phyloP scores from a whole-genome alignment of 2,329 filamentous ascomycete species.

The Fusarium miscanthi region DNA sequence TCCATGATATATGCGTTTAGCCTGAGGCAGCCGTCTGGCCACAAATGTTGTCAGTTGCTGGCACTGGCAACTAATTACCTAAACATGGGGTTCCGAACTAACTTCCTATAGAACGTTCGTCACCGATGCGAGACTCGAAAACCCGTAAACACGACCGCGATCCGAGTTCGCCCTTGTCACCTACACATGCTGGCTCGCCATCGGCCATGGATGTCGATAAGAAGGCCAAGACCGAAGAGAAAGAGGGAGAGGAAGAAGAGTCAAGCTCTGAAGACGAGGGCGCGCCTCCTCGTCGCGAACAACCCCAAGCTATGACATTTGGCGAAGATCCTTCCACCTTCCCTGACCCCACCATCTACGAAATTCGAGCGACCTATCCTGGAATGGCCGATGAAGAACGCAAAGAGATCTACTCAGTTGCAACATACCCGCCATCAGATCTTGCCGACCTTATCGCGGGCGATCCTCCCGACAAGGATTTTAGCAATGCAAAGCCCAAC shows the following conservation, averaged over 20 bases:
- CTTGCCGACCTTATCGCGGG: conserved; percentile 88
- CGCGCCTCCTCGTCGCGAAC: conserved; percentile 69
- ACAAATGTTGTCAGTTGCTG: conserved; percentile 5
- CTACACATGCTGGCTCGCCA: conserved; percentile 62
- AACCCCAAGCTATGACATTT: conserved; percentile 86
- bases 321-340: conserved; percentile 93
- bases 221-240: conserved; percentile 55
- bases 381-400: conserved; percentile 87
- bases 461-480: conserved; percentile 91
- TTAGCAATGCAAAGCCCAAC: conserved; percentile 90
- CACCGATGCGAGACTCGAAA: conserved; percentile 64
- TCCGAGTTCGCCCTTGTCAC: conserved; percentile 70
- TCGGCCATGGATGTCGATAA: conserved; percentile 70
- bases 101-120: conserved; percentile 61
- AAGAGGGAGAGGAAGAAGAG: conserved; percentile 49
- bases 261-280: conserved; percentile 69
- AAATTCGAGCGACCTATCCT: conserved; percentile 80
- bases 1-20: not conserved
- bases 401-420: conserved; percentile 88
- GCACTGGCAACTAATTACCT: conserved; percentile 10
- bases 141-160: conserved; percentile 61
- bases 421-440: conserved; percentile 82
- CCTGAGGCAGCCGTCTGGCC: not conserved
- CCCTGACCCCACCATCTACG: conserved; percentile 91
- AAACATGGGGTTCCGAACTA: conserved; percentile 10